Evolutionary conservation across 495 filamentous ascomycete genomes (phyloP).

Genomic region (Talaromyces borbonicus): DNA sequence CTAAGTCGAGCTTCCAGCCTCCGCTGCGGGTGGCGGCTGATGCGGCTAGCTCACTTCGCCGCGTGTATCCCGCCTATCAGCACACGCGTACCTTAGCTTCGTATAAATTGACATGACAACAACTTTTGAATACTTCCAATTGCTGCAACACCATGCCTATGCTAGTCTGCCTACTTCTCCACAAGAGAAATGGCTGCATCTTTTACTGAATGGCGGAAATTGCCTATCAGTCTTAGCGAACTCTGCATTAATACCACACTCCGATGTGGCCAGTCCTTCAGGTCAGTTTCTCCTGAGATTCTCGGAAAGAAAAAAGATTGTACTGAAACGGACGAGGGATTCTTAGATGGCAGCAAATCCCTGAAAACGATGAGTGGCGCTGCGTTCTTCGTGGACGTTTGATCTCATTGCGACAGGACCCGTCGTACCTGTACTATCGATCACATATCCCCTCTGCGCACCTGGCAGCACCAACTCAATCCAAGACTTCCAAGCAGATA

Average conservation of each 20-base stretch:
- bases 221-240: conserved; percentile 70
- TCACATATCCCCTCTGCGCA: conserved; percentile 41
- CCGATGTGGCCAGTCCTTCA: conserved; percentile 84
- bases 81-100: too few species aligned
- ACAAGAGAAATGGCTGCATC: conserved; percentile 23
- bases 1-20: background rate
- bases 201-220: conserved; percentile 64
- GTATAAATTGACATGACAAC: too few species aligned
- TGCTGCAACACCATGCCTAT: too few species aligned
- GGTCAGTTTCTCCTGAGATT: conserved; percentile 26
- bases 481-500: conserved; percentile 20
- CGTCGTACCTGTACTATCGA: conserved; percentile 69
- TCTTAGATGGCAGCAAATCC: conserved; percentile 72
- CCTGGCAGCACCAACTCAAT: conserved; percentile 20
- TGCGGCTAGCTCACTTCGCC: background rate
- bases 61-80: conserved; percentile 7
- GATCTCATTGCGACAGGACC: conserved; percentile 75
- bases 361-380: conserved; percentile 75
- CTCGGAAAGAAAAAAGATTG: background rate
- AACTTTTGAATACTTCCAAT: too few species aligned
- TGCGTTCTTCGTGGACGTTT: conserved; percentile 80
- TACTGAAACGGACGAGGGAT: too few species aligned
- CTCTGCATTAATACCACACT: conserved; percentile 87
- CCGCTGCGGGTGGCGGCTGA: too few species aligned
- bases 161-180: too few species aligned